Conservation (phyloP, 2,329 filamentous ascomycete species). For the Fusarium sp. region DNA sequence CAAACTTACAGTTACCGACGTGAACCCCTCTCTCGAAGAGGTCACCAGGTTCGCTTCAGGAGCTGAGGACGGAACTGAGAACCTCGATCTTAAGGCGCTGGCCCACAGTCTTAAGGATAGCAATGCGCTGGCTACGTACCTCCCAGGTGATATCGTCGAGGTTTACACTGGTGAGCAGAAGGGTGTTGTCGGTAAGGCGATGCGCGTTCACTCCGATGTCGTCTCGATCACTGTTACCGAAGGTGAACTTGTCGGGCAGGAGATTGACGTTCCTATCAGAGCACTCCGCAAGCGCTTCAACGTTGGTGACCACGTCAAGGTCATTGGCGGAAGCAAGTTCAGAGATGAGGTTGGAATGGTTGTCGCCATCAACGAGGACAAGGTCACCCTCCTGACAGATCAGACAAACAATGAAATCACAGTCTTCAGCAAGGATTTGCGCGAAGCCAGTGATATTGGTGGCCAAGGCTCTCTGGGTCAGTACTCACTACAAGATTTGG, state of each 20-base stretch:
- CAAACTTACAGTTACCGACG: constrained; percentile 84
- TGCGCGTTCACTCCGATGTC: constrained; percentile 90
- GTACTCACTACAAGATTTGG: constrained; percentile 91
- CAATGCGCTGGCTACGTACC: constrained; percentile 83
- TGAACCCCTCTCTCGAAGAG: constrained; percentile 93
- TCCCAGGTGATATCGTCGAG: constrained; percentile 95
- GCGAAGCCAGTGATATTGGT: constrained; percentile 92
- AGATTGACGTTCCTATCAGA: constrained; percentile 92
- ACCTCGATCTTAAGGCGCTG: constrained; percentile 89
- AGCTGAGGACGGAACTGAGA: constrained; percentile 91
- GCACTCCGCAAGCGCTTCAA: constrained; percentile 92
- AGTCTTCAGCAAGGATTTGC: constrained; percentile 96
- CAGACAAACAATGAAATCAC: constrained; percentile 94
- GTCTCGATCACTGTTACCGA: constrained; percentile 88
- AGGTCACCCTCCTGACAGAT: constrained; percentile 92
- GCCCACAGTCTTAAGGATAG: constrained; percentile 90
- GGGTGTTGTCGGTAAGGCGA: constrained; percentile 86
- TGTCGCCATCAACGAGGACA: constrained; percentile 90
- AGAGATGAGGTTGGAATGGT: constrained; percentile 97
- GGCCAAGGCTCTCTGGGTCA: constrained; percentile 86
- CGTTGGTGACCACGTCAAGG: constrained; percentile 97
- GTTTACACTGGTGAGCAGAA: constrained; percentile 96
- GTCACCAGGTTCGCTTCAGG: constrained; percentile 93
- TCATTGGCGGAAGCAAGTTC: constrained; percentile 94
- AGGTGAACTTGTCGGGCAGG: constrained; percentile 83